Base-by-base conservation (phyloP, 305 asterid genomes). In the Solanum aculeatissimum region DNA sequence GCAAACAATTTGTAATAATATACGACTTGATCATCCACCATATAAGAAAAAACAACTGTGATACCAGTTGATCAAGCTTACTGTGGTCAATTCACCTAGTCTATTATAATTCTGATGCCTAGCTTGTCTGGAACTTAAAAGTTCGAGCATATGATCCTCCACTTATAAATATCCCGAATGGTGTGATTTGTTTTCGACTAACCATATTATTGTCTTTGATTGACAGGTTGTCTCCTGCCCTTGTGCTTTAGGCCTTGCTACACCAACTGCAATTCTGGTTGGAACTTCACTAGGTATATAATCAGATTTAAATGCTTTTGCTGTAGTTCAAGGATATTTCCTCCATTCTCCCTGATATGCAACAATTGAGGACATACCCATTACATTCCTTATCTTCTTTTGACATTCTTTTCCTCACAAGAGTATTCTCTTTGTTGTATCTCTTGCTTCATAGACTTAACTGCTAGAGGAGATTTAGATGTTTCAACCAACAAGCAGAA, bases 181-280 rank as follows among this genome's bases (percentile, higher is more conserved):
- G 78, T n/a, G 21, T 68, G 78, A 9, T 19, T 19, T 38, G 15
- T 38, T 38, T 69, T 38, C 9, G 53, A 10, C 4, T 69, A 40
- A 69, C 77, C 21, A 38, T 16, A 16, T 29, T 77, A 2, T 29
- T 29, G 27, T 51, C 10, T 51, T 78, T 72, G 79, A 82, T 70
- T 86, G 87, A 86, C 91, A 96, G 98, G 99, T 96, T 83, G 99
- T 96, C 86, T 96, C 99, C 74, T 95, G 99, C 84, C 99, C 99
- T 18, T 96, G 99, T 89, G 99, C 99, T 87, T 91, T 96, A 86
- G 99, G 99, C 88, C 99, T 96, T 88, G 99, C 99, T 69, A 96
- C 99, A 82, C 98, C 99, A 86, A 95, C 98, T 18, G 99, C 99
- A 57, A 96, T 96, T 86, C 88, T 96, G 87, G 99, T 96, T 58